A percentile compares a stretch with the other conserved stretches of the same genome.
These are phyloP conservation scores for Peronospora belbahrii DNA, from an alignment of 352 stramenopile genomes.

Conservation along the genomic window DNA sequence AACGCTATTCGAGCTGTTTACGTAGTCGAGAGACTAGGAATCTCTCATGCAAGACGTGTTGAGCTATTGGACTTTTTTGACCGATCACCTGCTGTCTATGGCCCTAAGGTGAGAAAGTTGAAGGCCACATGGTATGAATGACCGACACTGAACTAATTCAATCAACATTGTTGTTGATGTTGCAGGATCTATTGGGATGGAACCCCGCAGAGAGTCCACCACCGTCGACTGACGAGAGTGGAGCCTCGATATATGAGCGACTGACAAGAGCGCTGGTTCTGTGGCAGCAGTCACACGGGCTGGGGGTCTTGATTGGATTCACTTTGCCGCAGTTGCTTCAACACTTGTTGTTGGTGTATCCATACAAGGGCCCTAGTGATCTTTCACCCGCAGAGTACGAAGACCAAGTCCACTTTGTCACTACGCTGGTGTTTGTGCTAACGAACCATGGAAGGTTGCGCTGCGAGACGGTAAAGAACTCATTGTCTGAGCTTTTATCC, in stretches of 20 bases:
- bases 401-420: conserved; percentile 77
- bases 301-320: conserved; percentile 59
- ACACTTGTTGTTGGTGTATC: conserved; percentile 66
- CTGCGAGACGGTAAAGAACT: conserved; percentile 45
- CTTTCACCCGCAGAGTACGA: conserved; percentile 61
- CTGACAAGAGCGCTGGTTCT: conserved; percentile 64
- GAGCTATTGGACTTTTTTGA: conserved; percentile 67
- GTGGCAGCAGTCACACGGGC: conserved; percentile 52
- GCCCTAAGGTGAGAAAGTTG: conserved; percentile 23
- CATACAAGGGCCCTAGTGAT: conserved; percentile 69
- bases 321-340: conserved; percentile 64
- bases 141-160: background rate
- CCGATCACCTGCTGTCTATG: conserved; percentile 40
- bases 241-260: conserved; percentile 38
- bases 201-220: conserved; percentile 40
- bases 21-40: conserved; percentile 62
- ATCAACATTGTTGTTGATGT: conserved; percentile 2
- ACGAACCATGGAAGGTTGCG: conserved; percentile 70
- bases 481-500: background rate
- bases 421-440: conserved; percentile 83
- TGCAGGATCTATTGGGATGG: conserved; percentile 78
- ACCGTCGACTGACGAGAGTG: conserved; percentile 27
- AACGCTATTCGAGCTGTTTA: conserved; percentile 59
- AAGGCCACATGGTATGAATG: background rate
- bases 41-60: conserved; percentile 48